Conservation (phyloP, 2,329 filamentous ascomycete genomes). For the Diaporthe citri region DNA sequence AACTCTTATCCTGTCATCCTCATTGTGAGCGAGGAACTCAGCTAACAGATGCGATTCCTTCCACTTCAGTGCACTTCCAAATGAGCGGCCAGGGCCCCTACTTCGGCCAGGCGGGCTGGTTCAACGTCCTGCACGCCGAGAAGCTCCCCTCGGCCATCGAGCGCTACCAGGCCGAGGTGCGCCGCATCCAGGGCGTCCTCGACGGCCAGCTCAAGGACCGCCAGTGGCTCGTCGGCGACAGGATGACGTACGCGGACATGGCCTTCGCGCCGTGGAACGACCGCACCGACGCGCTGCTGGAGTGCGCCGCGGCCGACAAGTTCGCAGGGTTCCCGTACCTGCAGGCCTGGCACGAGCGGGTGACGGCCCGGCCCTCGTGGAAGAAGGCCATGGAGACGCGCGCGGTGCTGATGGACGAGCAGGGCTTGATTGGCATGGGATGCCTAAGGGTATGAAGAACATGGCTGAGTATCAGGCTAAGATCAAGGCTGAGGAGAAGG, state of each 20-base stretch:
- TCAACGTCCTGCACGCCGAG: slow-evolving; percentile 53
- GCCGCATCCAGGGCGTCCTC: slow-evolving; percentile 59
- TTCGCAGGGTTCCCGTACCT: slow-evolving; percentile 41
- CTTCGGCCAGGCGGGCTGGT: slow-evolving; percentile 56
- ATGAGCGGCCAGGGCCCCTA: slow-evolving; percentile 57
- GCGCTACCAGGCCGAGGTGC: slow-evolving; percentile 61
- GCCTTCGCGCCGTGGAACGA: slow-evolving; percentile 43
- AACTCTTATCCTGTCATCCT: background rate
- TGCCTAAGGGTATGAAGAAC: slow-evolving; percentile 17
- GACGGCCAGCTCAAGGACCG: slow-evolving; percentile 52
- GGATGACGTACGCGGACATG: slow-evolving; percentile 48
- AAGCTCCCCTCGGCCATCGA: slow-evolving; percentile 58
- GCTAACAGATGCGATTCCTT: background rate
- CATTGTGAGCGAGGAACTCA: background rate
- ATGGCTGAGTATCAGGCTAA: slow-evolving; percentile 18
- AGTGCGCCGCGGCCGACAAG: slow-evolving; percentile 28
- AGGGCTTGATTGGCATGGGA: slow-evolving; percentile 39
- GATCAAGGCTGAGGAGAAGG: background rate
- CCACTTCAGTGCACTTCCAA: slow-evolving; percentile 53
- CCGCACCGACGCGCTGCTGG: slow-evolving; percentile 31
- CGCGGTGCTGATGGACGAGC: slow-evolving; percentile 41
- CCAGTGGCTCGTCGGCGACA: slow-evolving; percentile 57
- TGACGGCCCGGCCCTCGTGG: slow-evolving; percentile 40
- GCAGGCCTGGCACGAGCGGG: slow-evolving; percentile 43
- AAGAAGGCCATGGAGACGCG: slow-evolving; percentile 38